Percentiles rank a stretch among this genome's conserved stretches.
These are phyloP conservation scores for Auxenochlorella pyrenoidosa DNA, from an alignment of 139 green algal species.

Conservation along the genomic window DNA sequence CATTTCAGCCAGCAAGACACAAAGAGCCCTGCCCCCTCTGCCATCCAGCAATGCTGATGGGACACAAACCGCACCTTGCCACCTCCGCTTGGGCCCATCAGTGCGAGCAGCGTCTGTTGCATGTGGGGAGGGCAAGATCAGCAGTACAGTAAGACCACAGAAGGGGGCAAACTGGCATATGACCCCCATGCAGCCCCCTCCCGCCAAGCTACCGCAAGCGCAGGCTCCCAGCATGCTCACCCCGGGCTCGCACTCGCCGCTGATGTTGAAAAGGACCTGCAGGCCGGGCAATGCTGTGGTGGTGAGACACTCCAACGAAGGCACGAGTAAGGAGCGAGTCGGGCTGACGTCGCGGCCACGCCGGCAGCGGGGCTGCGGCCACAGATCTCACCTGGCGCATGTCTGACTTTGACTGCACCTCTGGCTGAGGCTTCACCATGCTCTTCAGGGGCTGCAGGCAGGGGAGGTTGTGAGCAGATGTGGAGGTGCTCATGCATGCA, in stretches of 20 bases:
- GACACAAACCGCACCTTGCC: conserved; percentile 63
- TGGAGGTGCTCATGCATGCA: too few relatives aligned
- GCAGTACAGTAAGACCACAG: too few relatives aligned
- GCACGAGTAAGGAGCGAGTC: background rate
- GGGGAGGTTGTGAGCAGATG: background rate
- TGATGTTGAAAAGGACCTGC: conserved; percentile 68
- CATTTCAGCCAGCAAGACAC: too few relatives aligned
- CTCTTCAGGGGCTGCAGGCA: background rate
- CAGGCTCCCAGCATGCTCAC: conserved; percentile 15
- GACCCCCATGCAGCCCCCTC: too few relatives aligned
- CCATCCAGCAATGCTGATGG: background rate
- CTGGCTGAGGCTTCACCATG: background rate
- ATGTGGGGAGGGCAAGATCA: too few relatives aligned
- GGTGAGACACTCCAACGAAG: too few relatives aligned
- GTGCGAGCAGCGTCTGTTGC: conserved; percentile 47
- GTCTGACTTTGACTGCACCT: background rate
- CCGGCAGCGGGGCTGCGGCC: background rate
- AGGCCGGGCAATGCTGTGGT: background rate
- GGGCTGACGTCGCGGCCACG: background rate
- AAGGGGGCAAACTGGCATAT: too few relatives aligned
- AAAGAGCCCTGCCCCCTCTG: too few relatives aligned
- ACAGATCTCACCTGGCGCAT: conserved; percentile 30
- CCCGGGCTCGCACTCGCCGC: conserved; percentile 54
- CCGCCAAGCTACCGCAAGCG: too few relatives aligned
- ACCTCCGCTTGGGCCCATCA: conserved; percentile 75